Percentiles rank a stretch among this genome's conserved stretches.
Evolutionary conservation across 2,329 filamentous ascomycete genomes (phyloP).

Genomic region (Pseudocercospora eumusae): DNA sequence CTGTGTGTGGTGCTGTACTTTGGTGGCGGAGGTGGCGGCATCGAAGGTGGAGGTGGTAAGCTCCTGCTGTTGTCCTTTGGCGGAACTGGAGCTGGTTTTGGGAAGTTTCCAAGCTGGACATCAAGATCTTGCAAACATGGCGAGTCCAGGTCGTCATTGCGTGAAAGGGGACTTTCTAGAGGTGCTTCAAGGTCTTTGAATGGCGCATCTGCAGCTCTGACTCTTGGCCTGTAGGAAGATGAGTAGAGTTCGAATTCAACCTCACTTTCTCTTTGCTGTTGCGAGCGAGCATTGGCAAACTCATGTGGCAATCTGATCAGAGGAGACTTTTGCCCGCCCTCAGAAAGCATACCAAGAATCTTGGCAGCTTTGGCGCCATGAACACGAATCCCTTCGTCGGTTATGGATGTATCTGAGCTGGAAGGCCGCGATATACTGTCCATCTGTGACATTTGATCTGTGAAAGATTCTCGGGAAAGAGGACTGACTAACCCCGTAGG

Average conservation of each 20-base stretch:
- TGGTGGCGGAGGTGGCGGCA: conserved; percentile 2
- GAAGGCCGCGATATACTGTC: conserved; percentile 3
- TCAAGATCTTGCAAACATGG: conserved; percentile 21
- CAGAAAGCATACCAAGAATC: conserved; percentile 30
- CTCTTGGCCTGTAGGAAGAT: not conserved
- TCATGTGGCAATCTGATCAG: conserved; percentile 12
- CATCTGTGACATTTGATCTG: not conserved
- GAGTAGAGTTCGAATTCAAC: conserved; percentile 9
- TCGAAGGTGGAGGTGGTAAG: not conserved
- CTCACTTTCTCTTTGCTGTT: not conserved
- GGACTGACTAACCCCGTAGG: not conserved
- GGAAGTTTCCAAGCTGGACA: conserved; percentile 27
- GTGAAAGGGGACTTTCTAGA: not conserved
- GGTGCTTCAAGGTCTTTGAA: not conserved
- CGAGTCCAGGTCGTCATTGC: conserved; percentile 3
- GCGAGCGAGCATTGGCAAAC: not conserved
- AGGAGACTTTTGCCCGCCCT: conserved; percentile 11
- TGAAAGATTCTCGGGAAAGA: not conserved
- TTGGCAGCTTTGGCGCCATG: conserved; percentile 35
- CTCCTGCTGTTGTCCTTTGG: conserved; percentile 6
- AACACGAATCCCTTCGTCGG: conserved; percentile 23
- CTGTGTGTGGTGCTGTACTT: conserved; percentile 3
- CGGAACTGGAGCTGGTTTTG: conserved; percentile 15
- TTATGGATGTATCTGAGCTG: not conserved
- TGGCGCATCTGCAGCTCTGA: not conserved